Evolutionary conservation across 371 early-diverging fungal species (phyloP), one percentile per base, ranked within the genome.

Genomic region (Parasitella parasitica): DNA sequence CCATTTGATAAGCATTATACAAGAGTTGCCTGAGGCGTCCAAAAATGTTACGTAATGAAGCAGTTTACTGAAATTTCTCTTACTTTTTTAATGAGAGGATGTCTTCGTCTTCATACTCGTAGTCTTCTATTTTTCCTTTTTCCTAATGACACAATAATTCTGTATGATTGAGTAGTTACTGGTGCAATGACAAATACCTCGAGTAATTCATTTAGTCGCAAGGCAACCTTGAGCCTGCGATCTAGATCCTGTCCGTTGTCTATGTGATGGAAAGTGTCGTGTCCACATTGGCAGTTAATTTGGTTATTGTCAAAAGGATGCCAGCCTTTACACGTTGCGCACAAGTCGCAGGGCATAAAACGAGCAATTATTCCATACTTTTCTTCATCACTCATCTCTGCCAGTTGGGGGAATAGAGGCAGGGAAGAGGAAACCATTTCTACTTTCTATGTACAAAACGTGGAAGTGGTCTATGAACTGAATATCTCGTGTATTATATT

Each of bases 21-120:
- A 62, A 46, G 28, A 72, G 65, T 37, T 72, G 69, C 57, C 72
- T 72, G 30, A n/a, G n/a, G n/a, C n/a, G n/a, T n/a, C n/a, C n/a
- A n/a, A n/a, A n/a, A n/a, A n/a, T n/a, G n/a, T n/a, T n/a, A n/a
- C n/a, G n/a, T n/a, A n/a, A n/a, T n/a, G n/a, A n/a, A n/a, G n/a
- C n/a, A n/a, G n/a, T n/a, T n/a, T n/a, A n/a, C n/a, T n/a, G n/a
- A n/a, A n/a, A n/a, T 4, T 15, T 7, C 28, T 16, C 9, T 63
- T 78, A 80, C 81, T 83, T 83, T 56, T 73, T 71, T 52, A 83
- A 43, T 0, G 83, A 83, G 26, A 50, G 39, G 18, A 83, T 78
- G 50, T 77, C 78, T 38, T 77, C 73, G 56, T 83, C 81, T 39
- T 66, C 68, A 52, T 80, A 82, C 12, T 72, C 75, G 54, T 75